These are phyloP conservation scores for Cercospora canescens DNA, from an alignment of 2,329 filamentous ascomycete species.

Conservation along the genomic window DNA sequence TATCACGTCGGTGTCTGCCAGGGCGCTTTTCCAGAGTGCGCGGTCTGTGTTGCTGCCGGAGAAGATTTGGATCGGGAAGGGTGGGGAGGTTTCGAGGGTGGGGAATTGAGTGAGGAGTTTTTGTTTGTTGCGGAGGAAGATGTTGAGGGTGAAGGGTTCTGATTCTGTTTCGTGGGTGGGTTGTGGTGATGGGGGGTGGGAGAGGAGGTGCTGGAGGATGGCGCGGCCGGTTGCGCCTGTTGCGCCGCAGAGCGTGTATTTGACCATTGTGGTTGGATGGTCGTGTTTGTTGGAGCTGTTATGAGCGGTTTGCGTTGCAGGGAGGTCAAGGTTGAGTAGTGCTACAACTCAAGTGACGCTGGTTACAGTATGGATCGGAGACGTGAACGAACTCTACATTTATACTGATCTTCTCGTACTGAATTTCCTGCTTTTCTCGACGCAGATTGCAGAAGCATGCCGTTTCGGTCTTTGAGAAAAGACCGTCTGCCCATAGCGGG, in stretches of 20 bases:
- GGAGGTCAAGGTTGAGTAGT: not conserved
- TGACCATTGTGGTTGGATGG: not conserved
- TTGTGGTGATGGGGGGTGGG: not conserved
- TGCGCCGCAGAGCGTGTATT: conserved; percentile 1
- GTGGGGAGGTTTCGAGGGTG: not conserved
- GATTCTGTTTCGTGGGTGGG: not conserved
- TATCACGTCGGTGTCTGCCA: not conserved
- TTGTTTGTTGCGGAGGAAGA: conserved; percentile 1
- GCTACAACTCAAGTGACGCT: not conserved
- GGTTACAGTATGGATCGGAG: not conserved
- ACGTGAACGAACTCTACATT: not conserved
- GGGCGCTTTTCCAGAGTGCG: not conserved
- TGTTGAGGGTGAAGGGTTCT: conserved; percentile 3
- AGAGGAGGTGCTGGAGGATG: not conserved
- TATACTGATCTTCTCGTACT: not conserved
- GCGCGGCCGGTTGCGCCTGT: conserved; percentile 1
- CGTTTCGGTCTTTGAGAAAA: not conserved
- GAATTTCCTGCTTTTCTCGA: not conserved
- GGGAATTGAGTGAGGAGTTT: conserved; percentile 1
- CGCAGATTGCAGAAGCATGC: not conserved
- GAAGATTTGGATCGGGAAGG: not conserved
- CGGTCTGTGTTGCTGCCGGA: not conserved
- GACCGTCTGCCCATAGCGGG: not conserved
- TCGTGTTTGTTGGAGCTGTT: not conserved
- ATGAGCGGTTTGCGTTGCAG: not conserved